Conservation (phyloP, 1,284 basidiomycete species). For the Apiotrichum sp. region DNA sequence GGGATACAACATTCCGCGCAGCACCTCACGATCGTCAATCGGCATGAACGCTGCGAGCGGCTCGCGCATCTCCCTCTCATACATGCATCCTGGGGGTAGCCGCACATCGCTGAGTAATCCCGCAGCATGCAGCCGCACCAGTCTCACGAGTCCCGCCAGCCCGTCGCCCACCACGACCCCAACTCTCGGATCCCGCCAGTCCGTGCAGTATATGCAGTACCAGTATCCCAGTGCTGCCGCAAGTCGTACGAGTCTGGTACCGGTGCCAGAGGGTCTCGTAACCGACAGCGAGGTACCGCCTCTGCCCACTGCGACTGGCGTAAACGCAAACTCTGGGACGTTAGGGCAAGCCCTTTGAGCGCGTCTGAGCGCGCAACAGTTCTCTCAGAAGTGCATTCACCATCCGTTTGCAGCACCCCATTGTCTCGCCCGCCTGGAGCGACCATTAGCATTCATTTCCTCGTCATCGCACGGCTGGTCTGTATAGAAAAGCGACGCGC, state of each 20-base stretch:
- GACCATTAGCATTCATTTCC: too few relatives aligned
- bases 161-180: not conserved
- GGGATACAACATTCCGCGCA: not conserved
- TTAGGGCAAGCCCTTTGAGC: too few relatives aligned
- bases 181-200: not conserved
- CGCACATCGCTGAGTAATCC: not conserved
- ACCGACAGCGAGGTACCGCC: not conserved
- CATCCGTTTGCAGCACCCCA: too few relatives aligned
- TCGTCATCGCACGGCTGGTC: too few relatives aligned
- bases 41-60: not conserved
- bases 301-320: not conserved
- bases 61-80: not conserved
- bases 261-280: not conserved
- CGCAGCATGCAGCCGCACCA: not conserved
- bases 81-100: not conserved
- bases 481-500: too few relatives aligned
- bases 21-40: not conserved
- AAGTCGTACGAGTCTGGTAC: not conserved
- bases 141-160: not conserved
- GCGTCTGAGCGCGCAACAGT: too few relatives aligned
- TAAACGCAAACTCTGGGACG: too few relatives aligned
- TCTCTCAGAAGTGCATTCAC: too few relatives aligned
- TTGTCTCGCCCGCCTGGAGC: too few relatives aligned
- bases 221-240: not conserved
- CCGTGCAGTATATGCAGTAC: not conserved